Conservation (phyloP, 345 rosid genomes). For the Euphorbia lathyris region DNA sequence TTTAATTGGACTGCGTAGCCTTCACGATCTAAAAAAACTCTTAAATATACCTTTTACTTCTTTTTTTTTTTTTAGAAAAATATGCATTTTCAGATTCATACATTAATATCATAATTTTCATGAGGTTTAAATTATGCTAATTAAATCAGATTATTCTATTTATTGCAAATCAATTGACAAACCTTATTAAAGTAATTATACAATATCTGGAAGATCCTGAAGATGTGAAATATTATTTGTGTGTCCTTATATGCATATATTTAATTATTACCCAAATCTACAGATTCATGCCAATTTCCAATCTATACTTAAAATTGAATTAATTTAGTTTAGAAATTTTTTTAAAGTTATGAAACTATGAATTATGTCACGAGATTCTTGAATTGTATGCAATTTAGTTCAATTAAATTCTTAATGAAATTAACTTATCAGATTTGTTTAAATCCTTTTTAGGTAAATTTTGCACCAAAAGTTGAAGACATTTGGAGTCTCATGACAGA, state of each 20-base stretch:
- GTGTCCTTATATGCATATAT: neutral
- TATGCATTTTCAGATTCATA: too few relatives aligned
- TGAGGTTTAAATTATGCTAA: too few relatives aligned
- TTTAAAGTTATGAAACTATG: neutral
- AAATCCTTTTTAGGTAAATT: neutral
- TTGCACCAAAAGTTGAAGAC: neutral
- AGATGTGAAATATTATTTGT: neutral
- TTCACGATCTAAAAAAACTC: too few relatives aligned
- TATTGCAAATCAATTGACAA: neutral
- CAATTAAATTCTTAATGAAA: neutral
- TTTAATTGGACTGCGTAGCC: too few relatives aligned
- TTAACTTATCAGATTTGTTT: too few relatives aligned
- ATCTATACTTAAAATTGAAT: neutral
- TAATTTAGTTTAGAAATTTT: neutral
- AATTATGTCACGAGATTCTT: slow-evolving; percentile 18
- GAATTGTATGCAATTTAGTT: neutral
- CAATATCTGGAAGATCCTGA: neutral
- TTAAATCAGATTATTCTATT: neutral
- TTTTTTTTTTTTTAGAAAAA: too few relatives aligned
- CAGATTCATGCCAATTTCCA: neutral
- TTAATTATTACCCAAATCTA: neutral
- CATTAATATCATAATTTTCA: neutral
- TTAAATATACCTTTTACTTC: too few relatives aligned
- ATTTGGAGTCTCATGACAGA: slow-evolving; percentile 3
- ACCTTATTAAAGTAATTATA: neutral